Evolutionary conservation across 352 stramenopile genomes (phyloP), one percentile per base, ranked within the genome.

Genomic region (Phytophthora pseudosyringae): DNA sequence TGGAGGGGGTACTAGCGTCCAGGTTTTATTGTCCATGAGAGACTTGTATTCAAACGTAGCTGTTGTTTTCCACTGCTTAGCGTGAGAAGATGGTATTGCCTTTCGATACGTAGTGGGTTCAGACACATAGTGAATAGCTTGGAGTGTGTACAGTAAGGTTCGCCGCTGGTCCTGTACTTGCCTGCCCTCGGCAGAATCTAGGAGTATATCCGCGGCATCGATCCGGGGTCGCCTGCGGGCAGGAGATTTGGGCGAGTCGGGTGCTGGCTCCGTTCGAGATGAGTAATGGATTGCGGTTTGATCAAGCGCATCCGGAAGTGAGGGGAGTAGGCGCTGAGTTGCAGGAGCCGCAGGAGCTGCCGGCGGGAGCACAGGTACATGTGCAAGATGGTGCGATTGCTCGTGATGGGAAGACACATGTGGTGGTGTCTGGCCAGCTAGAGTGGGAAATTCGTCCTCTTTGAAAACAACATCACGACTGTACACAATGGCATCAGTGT

Each of bases 381-480:
- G 8, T 8, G 46, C 46, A 43, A 26, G 46, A 15, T 7, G 28
- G 5, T 41, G 13, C 16, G 13, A 43, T 26, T 31, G 16, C 31
- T 12, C n/a, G 16, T 12, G 0, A 11, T 13, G 46, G 13, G n/a
- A 18, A 6, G 12, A 5, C 16, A n/a, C n/a, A n/a, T n/a, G n/a
- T n/a, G n/a, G n/a, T n/a, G n/a, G n/a, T n/a, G 49, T 47, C 33
- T 51, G 11, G 25, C 35, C 38, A 2, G 25, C 13, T 0, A 59
- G 26, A 33, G 5, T 15, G 1, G 44, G 46, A 31, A 56, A 49
- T 31, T 48, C 31, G 4, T 51, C 15, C 25, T 65, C 21, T 8
- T 43, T 18, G 7, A 59, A 57, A 1, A 58, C 29, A 3, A 64
- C 57, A 52, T 58, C 46, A 39, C 57, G 46, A 39, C 56, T 64